Evolutionary conservation across 2,329 filamentous ascomycete species (phyloP).

Genomic region (Leptographium galeiforme): DNA sequence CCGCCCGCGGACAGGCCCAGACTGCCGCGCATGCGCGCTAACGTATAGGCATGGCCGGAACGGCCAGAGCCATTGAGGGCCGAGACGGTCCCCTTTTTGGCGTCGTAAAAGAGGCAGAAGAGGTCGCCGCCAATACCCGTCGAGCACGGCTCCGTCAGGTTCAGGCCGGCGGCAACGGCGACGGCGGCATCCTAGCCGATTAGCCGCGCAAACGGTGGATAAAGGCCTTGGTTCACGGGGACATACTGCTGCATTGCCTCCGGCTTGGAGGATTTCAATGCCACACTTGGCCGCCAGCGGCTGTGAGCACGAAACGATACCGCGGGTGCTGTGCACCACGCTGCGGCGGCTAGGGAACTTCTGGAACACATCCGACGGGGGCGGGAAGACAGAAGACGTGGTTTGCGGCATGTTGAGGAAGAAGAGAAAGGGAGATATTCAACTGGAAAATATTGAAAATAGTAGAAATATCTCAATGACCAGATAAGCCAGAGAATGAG

Average conservation of each 20-base stretch:
- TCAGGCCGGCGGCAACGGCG: constrained; percentile 81
- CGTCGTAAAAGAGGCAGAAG: constrained; percentile 90
- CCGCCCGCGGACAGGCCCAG: constrained; percentile 50
- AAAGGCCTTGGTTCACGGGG: constrained; percentile 65
- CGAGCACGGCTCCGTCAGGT: constrained; percentile 83
- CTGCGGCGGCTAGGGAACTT: constrained; percentile 62
- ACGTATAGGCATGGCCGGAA: constrained; percentile 52
- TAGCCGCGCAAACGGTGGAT: constrained; percentile 67
- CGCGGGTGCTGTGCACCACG: constrained; percentile 81
- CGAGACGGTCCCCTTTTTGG: constrained; percentile 65
- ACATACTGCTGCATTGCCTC: constrained; percentile 82
- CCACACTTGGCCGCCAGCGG: constrained; percentile 79
- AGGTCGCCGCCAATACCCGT: constrained; percentile 96
- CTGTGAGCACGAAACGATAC: constrained; percentile 79
- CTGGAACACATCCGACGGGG: constrained; percentile 35
- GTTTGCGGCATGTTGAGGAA: constrained; percentile 30
- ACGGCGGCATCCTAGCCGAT: constrained; percentile 73
- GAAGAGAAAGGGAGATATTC: neutral
- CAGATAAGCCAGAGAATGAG: too few species aligned
- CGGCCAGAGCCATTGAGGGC: constrained; percentile 92
- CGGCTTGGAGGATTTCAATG: constrained; percentile 62
- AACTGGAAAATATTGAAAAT: neutral
- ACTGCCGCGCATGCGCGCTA: constrained; percentile 57
- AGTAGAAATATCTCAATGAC: too few species aligned
- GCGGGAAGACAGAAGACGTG: constrained; percentile 32